A percentile compares a stretch with the other conserved stretches of the same genome.
Conservation (phyloP, 306 rosid genomes). For the Hylodesmum podocarpum region DNA sequence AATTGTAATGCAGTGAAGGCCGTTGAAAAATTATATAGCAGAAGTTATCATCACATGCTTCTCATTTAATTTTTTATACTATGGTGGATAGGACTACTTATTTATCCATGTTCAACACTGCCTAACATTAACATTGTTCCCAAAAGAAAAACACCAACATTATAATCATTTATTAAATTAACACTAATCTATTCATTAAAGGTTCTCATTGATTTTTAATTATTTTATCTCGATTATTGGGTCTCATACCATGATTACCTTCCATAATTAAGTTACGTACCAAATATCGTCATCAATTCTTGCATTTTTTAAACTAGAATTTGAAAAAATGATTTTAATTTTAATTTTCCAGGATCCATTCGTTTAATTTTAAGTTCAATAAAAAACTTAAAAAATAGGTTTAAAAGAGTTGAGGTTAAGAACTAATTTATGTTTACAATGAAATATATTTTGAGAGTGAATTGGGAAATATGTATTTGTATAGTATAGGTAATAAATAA, state of each 20-base stretch:
- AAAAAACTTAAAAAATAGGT: not conserved
- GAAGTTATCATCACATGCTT: conserved; percentile 1
- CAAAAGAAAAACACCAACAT: conserved; percentile 19
- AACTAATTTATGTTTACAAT: not conserved
- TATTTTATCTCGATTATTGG: not conserved
- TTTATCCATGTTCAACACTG: not conserved
- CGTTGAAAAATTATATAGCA: not conserved
- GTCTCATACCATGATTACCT: not conserved
- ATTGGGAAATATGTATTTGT: not conserved
- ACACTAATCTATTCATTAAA: not conserved
- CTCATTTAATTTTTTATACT: not conserved
- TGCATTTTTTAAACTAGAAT: too few relatives aligned
- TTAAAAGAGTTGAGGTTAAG: not conserved
- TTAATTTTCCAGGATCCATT: not conserved
- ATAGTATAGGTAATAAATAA: too few relatives aligned
- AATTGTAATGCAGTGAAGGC: conserved; percentile 26
- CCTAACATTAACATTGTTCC: not conserved
- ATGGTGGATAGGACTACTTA: not conserved
- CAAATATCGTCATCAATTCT: not conserved
- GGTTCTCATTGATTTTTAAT: not conserved
- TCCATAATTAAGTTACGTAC: not conserved
- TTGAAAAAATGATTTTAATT: too few relatives aligned
- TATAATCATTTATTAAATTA: not conserved
- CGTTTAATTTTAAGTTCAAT: too few relatives aligned
- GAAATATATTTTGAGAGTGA: not conserved